These are phyloP conservation scores for Monosporascus sp. DNA, from an alignment of 2,329 filamentous ascomycete species.

Conservation along the genomic window DNA sequence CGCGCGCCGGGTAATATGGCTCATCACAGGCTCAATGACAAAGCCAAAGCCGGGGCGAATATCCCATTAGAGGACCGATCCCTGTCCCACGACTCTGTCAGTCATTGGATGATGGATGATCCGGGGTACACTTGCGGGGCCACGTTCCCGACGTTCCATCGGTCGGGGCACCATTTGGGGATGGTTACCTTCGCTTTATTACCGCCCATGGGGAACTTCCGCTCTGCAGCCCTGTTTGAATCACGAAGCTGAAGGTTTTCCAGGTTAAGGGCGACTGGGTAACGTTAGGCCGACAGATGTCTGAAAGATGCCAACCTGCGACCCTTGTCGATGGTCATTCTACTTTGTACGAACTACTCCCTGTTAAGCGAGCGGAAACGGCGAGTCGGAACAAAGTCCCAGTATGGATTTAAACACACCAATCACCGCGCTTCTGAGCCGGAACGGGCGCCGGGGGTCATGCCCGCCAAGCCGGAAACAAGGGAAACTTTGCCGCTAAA, in stretches of 20 bases:
- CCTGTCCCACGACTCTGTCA: constrained; percentile 1
- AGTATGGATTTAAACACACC: constrained; percentile 2
- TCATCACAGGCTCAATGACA: neutral
- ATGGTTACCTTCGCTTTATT: neutral
- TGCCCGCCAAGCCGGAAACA: constrained; percentile 22
- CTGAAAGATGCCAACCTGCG: too few species aligned
- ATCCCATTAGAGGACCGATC: neutral
- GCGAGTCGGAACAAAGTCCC: constrained; percentile 4
- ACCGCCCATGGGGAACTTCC: neutral
- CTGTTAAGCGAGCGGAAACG: constrained; percentile 3
- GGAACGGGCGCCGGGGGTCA: constrained; percentile 3
- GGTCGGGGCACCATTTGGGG: neutral
- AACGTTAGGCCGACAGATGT: too few species aligned
- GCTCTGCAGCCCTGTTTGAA: too few species aligned
- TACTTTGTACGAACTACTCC: too few species aligned
- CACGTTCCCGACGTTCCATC: neutral
- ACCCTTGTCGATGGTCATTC: too few species aligned
- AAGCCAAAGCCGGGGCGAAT: neutral
- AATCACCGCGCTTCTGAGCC: constrained; percentile 3
- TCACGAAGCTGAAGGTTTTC: neutral
- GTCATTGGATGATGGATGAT: constrained; percentile 1
- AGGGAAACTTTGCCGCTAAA: constrained; percentile 16
- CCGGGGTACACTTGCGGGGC: neutral
- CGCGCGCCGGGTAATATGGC: constrained; percentile 6
- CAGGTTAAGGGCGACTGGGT: neutral